A percentile compares a stretch with the other conserved stretches of the same genome.
These are phyloP conservation scores for Steccherinum ochraceum DNA, from an alignment of 768 basidiomycete species.

Conservation along the genomic window DNA sequence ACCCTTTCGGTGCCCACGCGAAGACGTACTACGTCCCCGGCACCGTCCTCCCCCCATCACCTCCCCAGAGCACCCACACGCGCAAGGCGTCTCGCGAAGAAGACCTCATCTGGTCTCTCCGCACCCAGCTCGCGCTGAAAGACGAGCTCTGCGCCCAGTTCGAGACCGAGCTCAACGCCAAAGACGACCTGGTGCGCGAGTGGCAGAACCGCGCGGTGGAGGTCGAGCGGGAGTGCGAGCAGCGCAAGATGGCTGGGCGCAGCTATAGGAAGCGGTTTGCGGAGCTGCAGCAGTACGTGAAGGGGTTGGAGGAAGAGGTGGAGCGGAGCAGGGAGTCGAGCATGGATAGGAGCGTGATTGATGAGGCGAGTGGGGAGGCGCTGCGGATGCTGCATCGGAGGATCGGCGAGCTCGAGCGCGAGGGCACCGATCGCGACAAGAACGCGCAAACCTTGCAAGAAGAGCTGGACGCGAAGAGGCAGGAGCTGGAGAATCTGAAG, in stretches of 20 bases:
- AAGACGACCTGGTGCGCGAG: conserved; percentile 65
- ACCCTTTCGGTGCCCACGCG: conserved; percentile 69
- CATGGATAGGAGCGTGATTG: conserved; percentile 77
- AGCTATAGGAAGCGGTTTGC: conserved; percentile 73
- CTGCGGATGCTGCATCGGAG: conserved; percentile 75
- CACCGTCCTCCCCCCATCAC: conserved; percentile 63
- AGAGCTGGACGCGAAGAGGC: conserved; percentile 32
- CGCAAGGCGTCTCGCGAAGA: conserved; percentile 68
- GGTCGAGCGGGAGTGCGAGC: conserved; percentile 57
- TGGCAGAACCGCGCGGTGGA: conserved; percentile 48
- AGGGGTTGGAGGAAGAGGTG: conserved; percentile 77
- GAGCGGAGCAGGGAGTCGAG: conserved; percentile 80
- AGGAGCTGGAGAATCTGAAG: conserved; percentile 45
- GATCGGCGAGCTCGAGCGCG: conserved; percentile 69
- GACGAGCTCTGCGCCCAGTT: conserved; percentile 72
- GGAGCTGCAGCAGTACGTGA: conserved; percentile 64
- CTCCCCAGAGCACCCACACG: conserved; percentile 36
- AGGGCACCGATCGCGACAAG: conserved; percentile 41
- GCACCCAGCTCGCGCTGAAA: conserved; percentile 71
- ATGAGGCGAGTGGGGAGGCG: conserved; percentile 73
- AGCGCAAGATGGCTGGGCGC: conserved; percentile 46
- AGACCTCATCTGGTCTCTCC: conserved; percentile 62
- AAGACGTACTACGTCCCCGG: conserved; percentile 76
- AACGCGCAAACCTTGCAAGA: conserved; percentile 31
- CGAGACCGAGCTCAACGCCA: conserved; percentile 65